phyloP scores from a whole-genome alignment of 2,329 filamentous ascomycete species.

The Purpureocillium takamizusanense region DNA sequence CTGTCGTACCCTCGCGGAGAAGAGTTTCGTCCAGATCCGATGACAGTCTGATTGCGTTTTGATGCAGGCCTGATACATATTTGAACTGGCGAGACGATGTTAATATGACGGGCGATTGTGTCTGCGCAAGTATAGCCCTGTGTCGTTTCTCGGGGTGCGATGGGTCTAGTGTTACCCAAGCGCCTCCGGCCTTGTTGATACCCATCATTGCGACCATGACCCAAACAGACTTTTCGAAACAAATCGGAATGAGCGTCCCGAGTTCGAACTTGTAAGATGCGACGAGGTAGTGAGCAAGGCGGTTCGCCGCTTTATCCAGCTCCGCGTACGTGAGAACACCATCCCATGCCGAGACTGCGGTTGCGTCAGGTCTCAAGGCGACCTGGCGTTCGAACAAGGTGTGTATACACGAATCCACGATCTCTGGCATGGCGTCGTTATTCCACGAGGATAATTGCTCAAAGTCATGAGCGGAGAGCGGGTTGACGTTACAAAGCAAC shows the following conservation, averaged over 20 bases:
- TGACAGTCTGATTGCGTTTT: background rate
- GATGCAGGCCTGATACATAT: background rate
- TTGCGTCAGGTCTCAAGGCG: conserved; percentile 16
- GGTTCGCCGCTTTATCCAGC: conserved; percentile 25
- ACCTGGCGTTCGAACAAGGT: conserved; percentile 16
- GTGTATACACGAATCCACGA: background rate
- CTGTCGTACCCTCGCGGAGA: background rate
- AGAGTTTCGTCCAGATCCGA: background rate
- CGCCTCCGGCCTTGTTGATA: conserved; percentile 23
- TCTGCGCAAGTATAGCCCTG: conserved; percentile 4
- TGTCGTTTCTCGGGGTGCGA: conserved; percentile 21
- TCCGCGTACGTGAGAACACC: conserved; percentile 30
- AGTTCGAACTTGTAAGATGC: conserved; percentile 10
- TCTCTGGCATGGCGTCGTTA: background rate
- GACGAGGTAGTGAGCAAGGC: conserved; percentile 21
- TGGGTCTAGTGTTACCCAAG: conserved; percentile 23
- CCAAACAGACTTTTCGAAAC: conserved; percentile 28
- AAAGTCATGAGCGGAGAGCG: background rate
- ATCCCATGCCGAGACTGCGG: conserved; percentile 34
- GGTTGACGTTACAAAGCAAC: background rate
- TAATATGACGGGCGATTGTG: background rate
- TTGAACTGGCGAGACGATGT: background rate
- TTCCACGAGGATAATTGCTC: background rate
- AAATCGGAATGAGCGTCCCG: conserved; percentile 18
- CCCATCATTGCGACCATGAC: conserved; percentile 21